Conservation (phyloP, 441 rosid genomes). For the Aleurites moluccanus region DNA sequence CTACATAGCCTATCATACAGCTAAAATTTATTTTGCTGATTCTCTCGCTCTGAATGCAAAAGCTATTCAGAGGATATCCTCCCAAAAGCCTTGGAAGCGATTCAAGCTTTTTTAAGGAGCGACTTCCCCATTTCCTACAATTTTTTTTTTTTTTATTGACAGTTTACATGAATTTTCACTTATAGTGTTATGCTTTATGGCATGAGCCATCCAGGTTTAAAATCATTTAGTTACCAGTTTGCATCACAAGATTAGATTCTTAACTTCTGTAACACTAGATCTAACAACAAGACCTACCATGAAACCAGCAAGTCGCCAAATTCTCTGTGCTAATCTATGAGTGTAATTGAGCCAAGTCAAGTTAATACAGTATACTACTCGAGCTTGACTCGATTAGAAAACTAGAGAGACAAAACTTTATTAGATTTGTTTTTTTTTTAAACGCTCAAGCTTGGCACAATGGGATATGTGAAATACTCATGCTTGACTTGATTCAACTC, state of each 20-base stretch:
- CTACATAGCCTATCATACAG: background rate
- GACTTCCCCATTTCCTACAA: background rate
- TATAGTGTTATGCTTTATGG: background rate
- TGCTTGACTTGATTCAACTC: too few relatives aligned
- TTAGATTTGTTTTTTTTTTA: too few relatives aligned
- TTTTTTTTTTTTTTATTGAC: background rate
- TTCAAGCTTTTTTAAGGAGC: background rate
- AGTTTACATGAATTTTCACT: background rate
- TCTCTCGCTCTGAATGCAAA: background rate
- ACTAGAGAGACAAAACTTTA: too few relatives aligned
- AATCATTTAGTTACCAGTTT: conserved; percentile 9
- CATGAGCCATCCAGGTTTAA: background rate
- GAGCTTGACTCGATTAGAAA: too few relatives aligned
- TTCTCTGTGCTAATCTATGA: background rate
- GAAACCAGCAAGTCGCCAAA: background rate
- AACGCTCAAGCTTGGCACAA: too few relatives aligned
- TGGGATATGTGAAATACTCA: too few relatives aligned
- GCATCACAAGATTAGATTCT: background rate
- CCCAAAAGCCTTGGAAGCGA: background rate
- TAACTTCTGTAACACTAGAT: background rate
- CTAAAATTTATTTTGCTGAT: background rate
- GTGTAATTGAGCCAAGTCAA: too few relatives aligned
- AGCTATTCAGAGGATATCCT: background rate
- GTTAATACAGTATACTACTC: too few relatives aligned
- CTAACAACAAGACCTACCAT: background rate